Conservation (phyloP, 106 monocot genomes). For the Narthecium ossifragum region DNA sequence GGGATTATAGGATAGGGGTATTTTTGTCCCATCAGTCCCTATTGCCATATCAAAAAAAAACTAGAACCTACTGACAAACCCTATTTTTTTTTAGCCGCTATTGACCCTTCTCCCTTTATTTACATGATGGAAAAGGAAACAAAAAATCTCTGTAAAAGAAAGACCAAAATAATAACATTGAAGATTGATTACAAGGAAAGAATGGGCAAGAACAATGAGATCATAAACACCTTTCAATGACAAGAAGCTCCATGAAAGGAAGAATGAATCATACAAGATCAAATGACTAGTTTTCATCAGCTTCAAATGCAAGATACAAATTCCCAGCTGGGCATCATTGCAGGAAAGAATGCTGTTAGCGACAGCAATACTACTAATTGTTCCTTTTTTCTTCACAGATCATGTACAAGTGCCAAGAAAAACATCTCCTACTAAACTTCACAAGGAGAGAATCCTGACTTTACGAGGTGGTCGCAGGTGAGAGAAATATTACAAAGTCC, state of each 20-base stretch:
- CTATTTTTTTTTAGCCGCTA: no score
- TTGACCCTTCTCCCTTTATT: no score
- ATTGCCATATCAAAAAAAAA: no score
- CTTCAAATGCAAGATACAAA: background rate
- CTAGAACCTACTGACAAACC: no score
- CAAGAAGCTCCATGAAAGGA: no score
- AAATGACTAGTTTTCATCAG: background rate
- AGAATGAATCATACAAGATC: no score
- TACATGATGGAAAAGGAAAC: no score
- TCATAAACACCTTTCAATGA: background rate
- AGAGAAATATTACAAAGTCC: conserved; percentile 13
- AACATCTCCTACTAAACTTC: background rate
- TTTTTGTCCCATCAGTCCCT: no score
- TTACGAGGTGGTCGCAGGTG: background rate
- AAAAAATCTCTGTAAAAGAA: no score
- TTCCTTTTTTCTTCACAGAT: background rate
- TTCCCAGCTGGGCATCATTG: background rate
- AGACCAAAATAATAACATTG: background rate
- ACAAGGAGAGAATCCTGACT: conserved; percentile 8
- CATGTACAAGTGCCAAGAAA: conserved; percentile 11
- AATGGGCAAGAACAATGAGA: background rate
- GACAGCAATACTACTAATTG: background rate
- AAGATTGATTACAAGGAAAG: background rate
- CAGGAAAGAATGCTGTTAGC: background rate
- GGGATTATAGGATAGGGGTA: no score